Percentiles rank a stretch among this genome's conserved stretches.
Conservation (phyloP, 192 early-diverging fungal species). For the Coemansia biformis region DNA sequence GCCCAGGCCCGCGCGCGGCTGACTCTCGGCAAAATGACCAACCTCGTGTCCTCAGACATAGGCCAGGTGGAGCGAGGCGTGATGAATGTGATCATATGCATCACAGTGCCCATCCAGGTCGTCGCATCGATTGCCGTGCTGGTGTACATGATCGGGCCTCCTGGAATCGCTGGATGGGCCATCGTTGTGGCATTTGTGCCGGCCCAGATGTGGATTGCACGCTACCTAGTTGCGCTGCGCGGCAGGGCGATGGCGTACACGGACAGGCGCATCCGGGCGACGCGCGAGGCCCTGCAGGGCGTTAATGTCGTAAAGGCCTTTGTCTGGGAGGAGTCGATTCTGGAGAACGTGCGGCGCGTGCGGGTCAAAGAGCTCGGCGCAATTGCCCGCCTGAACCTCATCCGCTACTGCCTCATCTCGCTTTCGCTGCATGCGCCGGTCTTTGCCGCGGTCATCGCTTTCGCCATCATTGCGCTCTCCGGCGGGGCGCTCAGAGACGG, state of each 20-base stretch:
- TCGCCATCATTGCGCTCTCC: constrained; percentile 15
- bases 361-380: constrained; percentile 29
- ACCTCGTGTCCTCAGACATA: constrained; percentile 40
- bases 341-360: constrained; percentile 18
- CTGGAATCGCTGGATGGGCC: constrained; percentile 26
- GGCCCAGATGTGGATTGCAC: constrained; percentile 40
- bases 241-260: constrained; percentile 23
- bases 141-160: constrained; percentile 38
- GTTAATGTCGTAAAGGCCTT: constrained; percentile 67
- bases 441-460: constrained; percentile 39
- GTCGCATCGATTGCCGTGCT: constrained; percentile 30
- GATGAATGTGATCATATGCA: constrained; percentile 29
- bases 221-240: constrained; percentile 27
- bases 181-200: constrained; percentile 41
- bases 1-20: constrained; percentile 33
- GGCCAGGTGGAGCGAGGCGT: constrained; percentile 46
- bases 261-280: constrained; percentile 44
- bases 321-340: constrained; percentile 53
- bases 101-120: constrained; percentile 41
- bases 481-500: constrained; percentile 32
- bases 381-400: constrained; percentile 33
- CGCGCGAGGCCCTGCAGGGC: constrained; percentile 54
- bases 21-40: constrained; percentile 34
- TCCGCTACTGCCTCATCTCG: constrained; percentile 36
- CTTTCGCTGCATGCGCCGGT: constrained; percentile 38